Percentiles rank a stretch among this genome's conserved stretches.
phyloP scores from a whole-genome alignment of 2,329 filamentous ascomycete species.

The Colletotrichum nymphaeae region DNA sequence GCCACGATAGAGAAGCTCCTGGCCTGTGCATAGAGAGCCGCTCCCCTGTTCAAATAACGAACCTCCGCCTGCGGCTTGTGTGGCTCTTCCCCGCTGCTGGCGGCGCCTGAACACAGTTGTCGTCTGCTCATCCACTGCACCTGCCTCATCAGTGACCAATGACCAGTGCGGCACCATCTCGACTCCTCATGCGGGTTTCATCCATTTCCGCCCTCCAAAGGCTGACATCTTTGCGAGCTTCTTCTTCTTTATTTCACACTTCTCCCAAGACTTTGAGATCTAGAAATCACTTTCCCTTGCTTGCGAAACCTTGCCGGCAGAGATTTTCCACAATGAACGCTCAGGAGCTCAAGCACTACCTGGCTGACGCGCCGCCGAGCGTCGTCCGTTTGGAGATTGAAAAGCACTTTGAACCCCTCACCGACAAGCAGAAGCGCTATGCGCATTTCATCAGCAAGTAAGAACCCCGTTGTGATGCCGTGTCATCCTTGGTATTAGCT shows the following conservation, averaged over 20 bases:
- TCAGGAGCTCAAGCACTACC: constrained; percentile 77
- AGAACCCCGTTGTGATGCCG: constrained; percentile 37
- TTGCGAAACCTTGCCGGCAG: constrained; percentile 29
- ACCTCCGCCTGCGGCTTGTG: background rate
- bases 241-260: constrained; percentile 19
- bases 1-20: background rate
- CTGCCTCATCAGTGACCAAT: constrained; percentile 35
- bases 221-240: constrained; percentile 42
- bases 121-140: constrained; percentile 27
- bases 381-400: constrained; percentile 91
- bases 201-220: constrained; percentile 49
- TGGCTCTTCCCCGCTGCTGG: constrained; percentile 22
- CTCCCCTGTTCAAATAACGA: background rate
- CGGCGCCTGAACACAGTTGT: constrained; percentile 19
- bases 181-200: constrained; percentile 41
- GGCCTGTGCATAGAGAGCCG: background rate
- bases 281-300: constrained; percentile 10
- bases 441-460: constrained; percentile 89
- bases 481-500: background rate
- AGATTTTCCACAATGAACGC: constrained; percentile 62
- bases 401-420: constrained; percentile 87
- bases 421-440: constrained; percentile 85
- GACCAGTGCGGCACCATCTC: constrained; percentile 28
- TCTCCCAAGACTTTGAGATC: constrained; percentile 15
- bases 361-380: constrained; percentile 90